phyloP scores from a whole-genome alignment of 2,329 filamentous ascomycete genomes.

The Fusarium paranaense region DNA sequence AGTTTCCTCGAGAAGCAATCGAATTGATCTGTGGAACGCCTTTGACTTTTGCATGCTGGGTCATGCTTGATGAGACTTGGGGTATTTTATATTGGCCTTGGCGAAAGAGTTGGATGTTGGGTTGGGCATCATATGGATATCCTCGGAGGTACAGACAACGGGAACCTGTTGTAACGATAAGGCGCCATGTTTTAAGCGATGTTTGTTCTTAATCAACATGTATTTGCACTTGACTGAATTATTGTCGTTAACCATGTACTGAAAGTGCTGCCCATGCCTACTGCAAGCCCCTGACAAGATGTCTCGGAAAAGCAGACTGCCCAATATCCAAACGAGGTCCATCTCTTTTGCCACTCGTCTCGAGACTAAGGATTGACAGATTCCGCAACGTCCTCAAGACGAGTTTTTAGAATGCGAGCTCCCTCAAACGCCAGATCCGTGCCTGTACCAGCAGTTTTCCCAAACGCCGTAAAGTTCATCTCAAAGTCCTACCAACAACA shows the following conservation, averaged over 20 bases:
- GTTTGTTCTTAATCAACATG: constrained; percentile 6
- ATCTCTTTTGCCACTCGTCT: background rate
- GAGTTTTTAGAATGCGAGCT: constrained; percentile 21
- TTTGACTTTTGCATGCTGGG: background rate
- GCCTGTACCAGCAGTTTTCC: background rate
- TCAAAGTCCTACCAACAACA: background rate
- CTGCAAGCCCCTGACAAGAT: background rate
- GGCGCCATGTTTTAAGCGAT: constrained; percentile 18
- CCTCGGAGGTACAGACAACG: background rate
- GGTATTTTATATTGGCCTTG: background rate
- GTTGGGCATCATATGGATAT: background rate
- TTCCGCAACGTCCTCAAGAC: constrained; percentile 22
- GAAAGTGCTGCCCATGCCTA: background rate
- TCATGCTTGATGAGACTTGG: background rate
- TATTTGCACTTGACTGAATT: background rate
- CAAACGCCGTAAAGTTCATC: constrained; percentile 24
- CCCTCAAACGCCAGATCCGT: constrained; percentile 25
- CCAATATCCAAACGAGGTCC: constrained; percentile 7
- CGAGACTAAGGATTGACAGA: background rate
- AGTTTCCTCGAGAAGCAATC: constrained; percentile 81
- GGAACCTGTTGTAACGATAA: constrained; percentile 4
- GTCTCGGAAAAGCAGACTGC: background rate
- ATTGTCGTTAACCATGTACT: background rate
- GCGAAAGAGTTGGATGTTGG: background rate
- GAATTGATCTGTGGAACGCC: constrained; percentile 23